Base-by-base conservation (phyloP, 768 basidiomycete genomes). In the Baorangia bicolor region DNA sequence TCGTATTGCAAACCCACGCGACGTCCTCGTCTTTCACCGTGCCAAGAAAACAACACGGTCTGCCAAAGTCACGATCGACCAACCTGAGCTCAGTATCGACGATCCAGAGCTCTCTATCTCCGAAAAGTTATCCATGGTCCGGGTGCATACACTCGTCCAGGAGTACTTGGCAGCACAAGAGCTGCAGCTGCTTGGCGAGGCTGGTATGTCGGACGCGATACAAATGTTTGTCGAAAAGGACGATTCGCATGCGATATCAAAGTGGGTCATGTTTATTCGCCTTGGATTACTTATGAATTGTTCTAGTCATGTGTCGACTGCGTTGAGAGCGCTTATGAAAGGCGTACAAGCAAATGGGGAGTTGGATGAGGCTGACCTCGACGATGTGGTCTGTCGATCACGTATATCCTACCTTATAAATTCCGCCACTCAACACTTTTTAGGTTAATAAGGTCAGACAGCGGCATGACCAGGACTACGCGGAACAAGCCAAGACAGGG, bases 141-240 rank as follows among this genome's bases (percentile, higher is more conserved):
- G 92, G 25, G 94, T 99, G 68, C 86, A 87, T 61, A 90, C 88
- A 39, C 81, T 99, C 21, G 97, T 99, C 42, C 82, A 86, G 69
- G 92, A 98, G 73, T 98, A 96, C 70, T 74, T 99, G 44, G 79
- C 86, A 8, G 94, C 92, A 47, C 97, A 98, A 75, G 92, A 95
- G 69, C 74, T 98, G 65, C 94, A 97, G 75, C 74, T 98, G 48
- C 75, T 98, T 18, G 92, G 90, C 1, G 94, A 97, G 74, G 78
- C 80, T 39, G 94, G 89, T 25, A 91, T 99, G 89, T 88, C 87
- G 38, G 91, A 94, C 68, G 97, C 97, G 7, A 94, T 99, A 49
- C 87, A 92, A 76, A 81, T 87, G 72, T 98, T 91, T 73, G 95
- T 99, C 56, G 95, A 98, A 71, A 99, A 99, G 78, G 96, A 98